Base-by-base conservation (phyloP, 1,284 basidiomycete genomes). In the Austroboletus niveus region DNA sequence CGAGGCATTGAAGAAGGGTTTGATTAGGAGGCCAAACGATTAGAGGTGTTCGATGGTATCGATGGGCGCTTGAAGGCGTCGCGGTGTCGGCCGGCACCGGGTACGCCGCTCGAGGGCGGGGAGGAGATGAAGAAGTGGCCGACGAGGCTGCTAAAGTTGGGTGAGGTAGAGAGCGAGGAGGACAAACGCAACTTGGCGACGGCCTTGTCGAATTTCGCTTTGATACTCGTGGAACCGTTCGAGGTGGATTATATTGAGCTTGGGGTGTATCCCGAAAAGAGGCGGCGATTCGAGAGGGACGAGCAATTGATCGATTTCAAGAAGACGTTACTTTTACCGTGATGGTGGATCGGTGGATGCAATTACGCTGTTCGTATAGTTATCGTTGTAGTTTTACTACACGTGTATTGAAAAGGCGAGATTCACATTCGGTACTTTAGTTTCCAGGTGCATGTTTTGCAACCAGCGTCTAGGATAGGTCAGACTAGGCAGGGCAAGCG, bases 61-160 rank as follows among this genome's bases (percentile, higher is more conserved):
- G 76, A 75, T 47, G 72, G 69, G 6, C 67, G 72, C 46, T 80
- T 88, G 82, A 80, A 77, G 57, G 87, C 86, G 24, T 75, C 71
- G 45, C 89, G 84, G 84, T 79, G 77, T 53, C 68, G 79, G 3
- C 86, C 87, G 1, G 59, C 72, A 0, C 84, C 87, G 0, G 87
- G 87, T 0, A 67, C 65, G 2, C 66, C 60, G 5, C 61, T 87
- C 40, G 39, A 62, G n/a, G 69, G 71, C 24, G 78, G 75, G 5
- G 72, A 77, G 1, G 80, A 78, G 47, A 76, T 78, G 51, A 75
- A 77, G 55, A 68, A 65, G 51, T 88, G 85, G 85, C 84, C 83
- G 5, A 56, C 56, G 47, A 66, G 56, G 31, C 65, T 79, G 14
- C 70, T 73, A 22, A 71, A 66, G 42, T 58, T 70, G 8, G 72